Conservation (phyloP, 768 basidiomycete species). For the Russula emetica region DNA sequence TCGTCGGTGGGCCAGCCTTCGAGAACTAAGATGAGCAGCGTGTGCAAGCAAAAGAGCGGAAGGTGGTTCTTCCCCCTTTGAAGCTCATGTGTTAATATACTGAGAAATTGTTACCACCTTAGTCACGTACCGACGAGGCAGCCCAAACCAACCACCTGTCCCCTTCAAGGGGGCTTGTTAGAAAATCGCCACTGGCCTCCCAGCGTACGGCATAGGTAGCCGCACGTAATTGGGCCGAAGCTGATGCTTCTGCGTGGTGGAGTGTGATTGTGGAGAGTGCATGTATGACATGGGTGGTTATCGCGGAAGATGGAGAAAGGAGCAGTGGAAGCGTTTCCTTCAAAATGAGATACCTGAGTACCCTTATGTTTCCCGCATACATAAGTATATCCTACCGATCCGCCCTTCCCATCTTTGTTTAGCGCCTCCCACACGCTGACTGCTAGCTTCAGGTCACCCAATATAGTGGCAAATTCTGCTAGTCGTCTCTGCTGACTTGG, state of each 20-base stretch:
- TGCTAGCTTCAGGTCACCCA: conserved; percentile 88
- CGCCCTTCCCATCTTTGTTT: conserved; percentile 82
- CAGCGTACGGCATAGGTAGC: conserved; percentile 69
- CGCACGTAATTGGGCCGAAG: conserved; percentile 64
- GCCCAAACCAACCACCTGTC: conserved; percentile 87
- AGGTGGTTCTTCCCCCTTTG: conserved; percentile 77
- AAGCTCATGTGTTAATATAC: conserved; percentile 23
- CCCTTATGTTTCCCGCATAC: conserved; percentile 7
- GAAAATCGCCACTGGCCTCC: conserved; percentile 62
- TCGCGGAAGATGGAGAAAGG: conserved; percentile 58
- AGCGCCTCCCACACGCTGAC: conserved; percentile 78
- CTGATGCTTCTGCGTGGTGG: conserved; percentile 45
- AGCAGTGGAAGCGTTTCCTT: conserved; percentile 82
- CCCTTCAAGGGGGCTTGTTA: conserved; percentile 56
- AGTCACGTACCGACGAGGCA: conserved; percentile 63
- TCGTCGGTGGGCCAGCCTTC: conserved; percentile 53
- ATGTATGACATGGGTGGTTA: conserved; percentile 57
- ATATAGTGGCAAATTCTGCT: conserved; percentile 90
- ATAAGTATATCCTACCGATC: conserved; percentile 57
- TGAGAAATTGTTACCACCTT: conserved; percentile 10
- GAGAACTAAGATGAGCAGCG: conserved; percentile 65
- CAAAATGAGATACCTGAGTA: conserved; percentile 1
- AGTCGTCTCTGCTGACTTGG: conserved; percentile 78
- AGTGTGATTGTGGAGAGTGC: conserved; percentile 51
- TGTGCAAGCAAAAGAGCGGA: conserved; percentile 76